Conservation (phyloP, 2,329 filamentous ascomycete species). For the Aspergillus awamori region DNA sequence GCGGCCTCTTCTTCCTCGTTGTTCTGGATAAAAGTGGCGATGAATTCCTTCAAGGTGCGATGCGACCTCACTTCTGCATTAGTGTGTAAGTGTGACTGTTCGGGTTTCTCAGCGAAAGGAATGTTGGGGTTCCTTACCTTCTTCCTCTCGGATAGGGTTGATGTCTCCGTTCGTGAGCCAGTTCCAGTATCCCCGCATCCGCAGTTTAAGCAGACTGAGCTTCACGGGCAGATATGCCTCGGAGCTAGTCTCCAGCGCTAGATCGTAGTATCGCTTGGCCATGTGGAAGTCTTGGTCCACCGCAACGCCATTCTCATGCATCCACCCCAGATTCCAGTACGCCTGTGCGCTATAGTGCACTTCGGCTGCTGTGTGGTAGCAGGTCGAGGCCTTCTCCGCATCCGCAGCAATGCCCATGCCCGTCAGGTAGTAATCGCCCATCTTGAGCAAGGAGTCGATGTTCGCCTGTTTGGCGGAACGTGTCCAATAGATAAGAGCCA, state of each 20-base stretch:
- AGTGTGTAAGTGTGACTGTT: conserved; percentile 31
- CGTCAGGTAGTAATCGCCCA: conserved; percentile 94
- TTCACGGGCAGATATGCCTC: conserved; percentile 95
- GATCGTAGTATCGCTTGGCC: conserved; percentile 93
- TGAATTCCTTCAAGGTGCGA: conserved; percentile 82
- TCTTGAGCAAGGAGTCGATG: conserved; percentile 91
- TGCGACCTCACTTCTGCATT: conserved; percentile 66
- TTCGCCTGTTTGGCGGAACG: conserved; percentile 91
- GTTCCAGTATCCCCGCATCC: conserved; percentile 90
- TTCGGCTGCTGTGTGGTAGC: conserved; percentile 90
- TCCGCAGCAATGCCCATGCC: conserved; percentile 75
- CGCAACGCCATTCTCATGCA: conserved; percentile 96
- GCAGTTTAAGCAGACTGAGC: conserved; percentile 81
- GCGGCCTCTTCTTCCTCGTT: conserved; percentile 65
- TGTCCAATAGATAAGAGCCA: conserved; percentile 92
- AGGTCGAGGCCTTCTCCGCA: conserved; percentile 84
- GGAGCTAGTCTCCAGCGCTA: conserved; percentile 84
- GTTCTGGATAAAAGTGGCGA: conserved; percentile 78
- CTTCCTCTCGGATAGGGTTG: conserved; percentile 89
- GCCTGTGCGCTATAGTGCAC: conserved; percentile 91
- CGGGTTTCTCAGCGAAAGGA: not conserved
- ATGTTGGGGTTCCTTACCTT: conserved; percentile 61
- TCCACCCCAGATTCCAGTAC: conserved; percentile 97
- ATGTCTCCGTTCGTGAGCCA: conserved; percentile 85
- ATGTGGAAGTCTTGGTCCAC: conserved; percentile 95